Evolutionary conservation across 345 rosid genomes (phyloP), one percentile per base, ranked within the genome.

Genomic region (Ailanthus altissimus): DNA sequence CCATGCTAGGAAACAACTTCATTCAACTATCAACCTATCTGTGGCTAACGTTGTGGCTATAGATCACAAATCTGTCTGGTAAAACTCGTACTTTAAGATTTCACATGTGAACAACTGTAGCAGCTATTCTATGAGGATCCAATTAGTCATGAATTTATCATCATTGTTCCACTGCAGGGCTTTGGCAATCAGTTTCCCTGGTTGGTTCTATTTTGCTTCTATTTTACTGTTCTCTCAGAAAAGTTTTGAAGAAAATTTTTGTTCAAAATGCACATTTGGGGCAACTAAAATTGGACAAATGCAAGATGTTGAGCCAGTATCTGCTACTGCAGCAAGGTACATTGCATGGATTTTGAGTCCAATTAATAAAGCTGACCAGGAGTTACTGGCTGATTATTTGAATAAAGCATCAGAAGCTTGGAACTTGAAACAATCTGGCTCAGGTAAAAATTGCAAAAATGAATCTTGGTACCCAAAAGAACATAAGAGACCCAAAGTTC

Each of bases 151-250:
- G 32, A 53, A 26, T 51, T 43, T 51, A 46, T 70, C 61, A 36
- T 46, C 40, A 26, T 56, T 59, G 23, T 79, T 86, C n/a, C 80
- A 21, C 79, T 61, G 79, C 88, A 92, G 97, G 98, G 87, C 94
- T 65, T 81, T 92, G 77, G 97, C 93, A 75, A 84, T 94, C 67
- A 83, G 81, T 84, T 92, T 94, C 80, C 98, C 94, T 61, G 86
- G 85, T 57, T 92, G 97, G 97, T 94, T 90, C 83, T 89, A 81
- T 80, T 88, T 88, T 87, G 95, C 94, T 75, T 88, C 90, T 70
- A 64, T 83, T 63, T 51, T 85, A 75, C 87, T 94, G 66, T 89
- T 94, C 83, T 79, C 81, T 5, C 79, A 78, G 59, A 79, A 78
- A 73, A 78, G 32, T 59, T 81, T 77, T 67, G 76, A 57, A 67